These are phyloP conservation scores for Clonostachys chloroleuca DNA, from an alignment of 2,329 filamentous ascomycete genomes.

Conservation along the genomic window DNA sequence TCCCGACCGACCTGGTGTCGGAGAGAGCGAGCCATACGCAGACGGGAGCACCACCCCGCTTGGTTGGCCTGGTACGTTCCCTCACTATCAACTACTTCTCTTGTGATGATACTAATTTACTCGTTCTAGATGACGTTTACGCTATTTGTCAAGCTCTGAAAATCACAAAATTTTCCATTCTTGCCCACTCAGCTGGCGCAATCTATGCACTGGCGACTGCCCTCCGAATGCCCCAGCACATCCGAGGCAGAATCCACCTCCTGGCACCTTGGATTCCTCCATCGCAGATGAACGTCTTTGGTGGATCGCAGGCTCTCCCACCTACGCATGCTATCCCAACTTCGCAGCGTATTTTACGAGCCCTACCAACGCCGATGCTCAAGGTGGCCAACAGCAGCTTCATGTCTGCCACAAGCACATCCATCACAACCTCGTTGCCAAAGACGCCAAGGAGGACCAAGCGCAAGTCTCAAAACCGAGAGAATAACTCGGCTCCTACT, in stretches of 20 bases:
- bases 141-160: conserved; percentile 89
- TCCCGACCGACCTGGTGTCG: conserved; percentile 88
- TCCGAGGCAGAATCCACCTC: conserved; percentile 89
- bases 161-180: conserved; percentile 92
- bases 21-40: conserved; percentile 81
- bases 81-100: background rate
- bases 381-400: conserved; percentile 95
- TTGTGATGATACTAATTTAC: conserved; percentile 14
- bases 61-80: conserved; percentile 79
- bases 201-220: conserved; percentile 96
- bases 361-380: conserved; percentile 83
- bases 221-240: conserved; percentile 91
- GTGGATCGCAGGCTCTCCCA: conserved; percentile 66
- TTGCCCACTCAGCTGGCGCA: conserved; percentile 95
- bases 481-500: conserved; percentile 21
- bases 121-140: conserved; percentile 67
- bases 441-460: conserved; percentile 59
- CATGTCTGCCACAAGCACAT: conserved; percentile 86
- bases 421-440: conserved; percentile 73
- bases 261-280: conserved; percentile 97
- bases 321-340: conserved; percentile 86
- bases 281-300: conserved; percentile 81
- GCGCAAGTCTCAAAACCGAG: conserved; percentile 40
- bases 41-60: conserved; percentile 82
- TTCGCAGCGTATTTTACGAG: conserved; percentile 84